phyloP scores from a whole-genome alignment of 306 rosid genomes.

The Vigna reflexopilosa region DNA sequence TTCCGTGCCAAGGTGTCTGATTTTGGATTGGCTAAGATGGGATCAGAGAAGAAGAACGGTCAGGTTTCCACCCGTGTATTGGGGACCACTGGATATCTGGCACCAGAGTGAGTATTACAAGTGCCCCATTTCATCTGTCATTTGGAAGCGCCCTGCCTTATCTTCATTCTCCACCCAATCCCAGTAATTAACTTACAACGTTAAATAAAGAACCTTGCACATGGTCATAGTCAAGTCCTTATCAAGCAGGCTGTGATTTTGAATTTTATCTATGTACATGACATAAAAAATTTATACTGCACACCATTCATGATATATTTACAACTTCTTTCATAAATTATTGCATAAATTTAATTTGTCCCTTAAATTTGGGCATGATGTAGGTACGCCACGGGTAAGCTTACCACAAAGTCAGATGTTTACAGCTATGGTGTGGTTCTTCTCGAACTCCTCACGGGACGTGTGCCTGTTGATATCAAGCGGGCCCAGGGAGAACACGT shows the following conservation, averaged over 20 bases:
- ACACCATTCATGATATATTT: neutral
- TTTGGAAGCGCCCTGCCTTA: constrained; percentile 41
- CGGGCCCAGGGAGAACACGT: constrained; percentile 89
- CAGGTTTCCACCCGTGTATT: constrained; percentile 84
- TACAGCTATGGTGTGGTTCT: constrained; percentile 96
- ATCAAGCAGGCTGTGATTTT: constrained; percentile 56
- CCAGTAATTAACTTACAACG: constrained; percentile 40
- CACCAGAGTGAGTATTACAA: constrained; percentile 90
- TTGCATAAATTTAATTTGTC: neutral
- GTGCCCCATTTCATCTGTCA: constrained; percentile 31
- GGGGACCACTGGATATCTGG: constrained; percentile 96
- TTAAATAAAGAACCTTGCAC: constrained; percentile 52
- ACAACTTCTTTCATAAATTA: neutral
- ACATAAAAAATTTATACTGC: neutral
- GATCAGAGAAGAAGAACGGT: constrained; percentile 82
- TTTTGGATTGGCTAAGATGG: constrained; percentile 90
- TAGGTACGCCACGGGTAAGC: constrained; percentile 92
- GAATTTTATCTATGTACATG: neutral
- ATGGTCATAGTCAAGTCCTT: constrained; percentile 54
- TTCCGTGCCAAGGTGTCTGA: constrained; percentile 90
- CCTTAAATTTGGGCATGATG: constrained; percentile 40
- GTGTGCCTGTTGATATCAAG: constrained; percentile 84
- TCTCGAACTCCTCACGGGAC: constrained; percentile 89
- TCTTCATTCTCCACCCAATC: constrained; percentile 37
- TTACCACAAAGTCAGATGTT: constrained; percentile 92